Base-by-base conservation (phyloP, 2,329 filamentous ascomycete species). In the Hypoxylon sp. region DNA sequence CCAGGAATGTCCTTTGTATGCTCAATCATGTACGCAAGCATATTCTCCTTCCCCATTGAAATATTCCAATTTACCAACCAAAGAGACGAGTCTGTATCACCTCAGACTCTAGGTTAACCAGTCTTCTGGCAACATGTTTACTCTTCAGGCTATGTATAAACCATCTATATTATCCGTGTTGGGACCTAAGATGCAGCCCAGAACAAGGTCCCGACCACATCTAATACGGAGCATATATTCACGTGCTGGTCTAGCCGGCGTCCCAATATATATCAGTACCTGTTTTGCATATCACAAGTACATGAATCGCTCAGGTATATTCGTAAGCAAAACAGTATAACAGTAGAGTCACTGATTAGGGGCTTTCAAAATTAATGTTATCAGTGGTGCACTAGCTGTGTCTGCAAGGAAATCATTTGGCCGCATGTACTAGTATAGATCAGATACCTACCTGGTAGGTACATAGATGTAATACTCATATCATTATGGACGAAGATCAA, bases 41-140 rank as follows among this genome's bases (percentile, higher is more conserved):
- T 24, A 8, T 2, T 37, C 31, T 22, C 35, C 29, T 22, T 26
- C 22, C 35, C 14, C 11, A 22, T 17, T 29, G 10, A 14, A 57
- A 35, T 57, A 13, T 9, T 47, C 22, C 50, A 51, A 54, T 13
- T 24, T 29, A n/a, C 51, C 31, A 22, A n/a, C 31, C 24, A 37
- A 55, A 8, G 19, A 55, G 39, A 26, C 4, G 24, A 37, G 24
- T 44, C 52, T 44, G 24, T 31, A 37, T 57, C 22, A 31, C 9
- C 39, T 22, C 26, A 39, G 10, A 39, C 14, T 42, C 39, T 17
- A 29, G 19, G 31, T 57, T 10, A 8, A 17, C 17, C 17, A 44
- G 39, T 44, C n/a, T n/a, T 8, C 8, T 19, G 9, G 14, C 6
- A 17, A 42, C 17, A 5, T 22, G 19, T 17, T 44, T 10, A 37